A percentile compares a stretch with the other conserved stretches of the same genome.
Evolutionary conservation across 306 rosid genomes (phyloP).

Genomic region (Prunus persica): DNA sequence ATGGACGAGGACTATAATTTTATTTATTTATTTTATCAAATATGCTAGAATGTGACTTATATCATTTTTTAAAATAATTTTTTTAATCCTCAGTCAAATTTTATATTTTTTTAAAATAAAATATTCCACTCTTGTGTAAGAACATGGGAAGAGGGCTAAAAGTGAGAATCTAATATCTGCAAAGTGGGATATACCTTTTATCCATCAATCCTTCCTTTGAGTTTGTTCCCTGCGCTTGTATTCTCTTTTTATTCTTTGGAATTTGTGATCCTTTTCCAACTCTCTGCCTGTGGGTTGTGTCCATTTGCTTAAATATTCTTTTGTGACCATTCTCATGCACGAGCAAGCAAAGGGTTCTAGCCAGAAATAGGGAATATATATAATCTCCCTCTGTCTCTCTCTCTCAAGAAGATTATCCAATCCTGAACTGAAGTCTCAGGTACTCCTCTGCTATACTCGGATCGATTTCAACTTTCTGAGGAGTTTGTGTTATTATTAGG

Average conservation of each 20-base stretch:
- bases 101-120: no score
- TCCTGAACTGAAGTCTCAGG: not conserved
- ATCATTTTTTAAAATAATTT: not conserved
- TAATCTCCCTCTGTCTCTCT: not conserved
- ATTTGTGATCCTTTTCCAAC: not conserved
- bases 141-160: not conserved
- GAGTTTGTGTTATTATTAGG: not conserved
- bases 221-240: not conserved
- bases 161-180: not conserved
- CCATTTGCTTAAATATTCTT: not conserved
- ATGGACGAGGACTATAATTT: not conserved
- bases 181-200: constrained; percentile 13
- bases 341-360: not conserved
- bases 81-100: not conserved
- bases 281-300: not conserved
- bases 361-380: not conserved
- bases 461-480: not conserved
- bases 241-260: not conserved
- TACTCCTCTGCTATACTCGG: not conserved
- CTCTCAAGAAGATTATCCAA: not conserved
- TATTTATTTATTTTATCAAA: no score
- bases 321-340: not conserved
- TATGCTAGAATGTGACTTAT: not conserved
- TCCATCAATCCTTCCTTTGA: not conserved
- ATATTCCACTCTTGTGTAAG: not conserved